Conservation (phyloP, 1,139 yeast genomes). For the Sugiyamaella xylanicola region DNA sequence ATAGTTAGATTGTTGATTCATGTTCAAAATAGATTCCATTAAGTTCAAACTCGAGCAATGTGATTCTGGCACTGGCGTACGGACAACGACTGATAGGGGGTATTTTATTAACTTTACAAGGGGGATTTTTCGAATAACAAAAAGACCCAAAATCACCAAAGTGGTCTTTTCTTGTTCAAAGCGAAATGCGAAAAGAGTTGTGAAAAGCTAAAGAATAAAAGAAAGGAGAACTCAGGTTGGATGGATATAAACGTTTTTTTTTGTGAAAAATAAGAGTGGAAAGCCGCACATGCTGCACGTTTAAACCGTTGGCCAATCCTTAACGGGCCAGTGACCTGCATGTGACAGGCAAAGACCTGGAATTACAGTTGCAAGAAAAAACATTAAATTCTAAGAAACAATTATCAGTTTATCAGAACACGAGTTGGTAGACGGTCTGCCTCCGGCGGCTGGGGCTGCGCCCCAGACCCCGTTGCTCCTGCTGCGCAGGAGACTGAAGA, state of each 20-base stretch:
- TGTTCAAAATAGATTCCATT: constrained; percentile 1
- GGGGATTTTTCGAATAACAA: constrained; percentile 18
- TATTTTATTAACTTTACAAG: not conserved
- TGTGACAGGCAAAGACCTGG: too few relatives aligned
- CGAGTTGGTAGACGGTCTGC: not conserved
- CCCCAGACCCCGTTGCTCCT: too few relatives aligned
- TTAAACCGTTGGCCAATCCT: constrained; percentile 1
- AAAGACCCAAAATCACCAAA: constrained; percentile 23
- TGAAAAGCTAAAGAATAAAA: not conserved
- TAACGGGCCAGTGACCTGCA: not conserved
- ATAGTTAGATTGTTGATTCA: constrained; percentile 11
- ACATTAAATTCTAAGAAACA: not conserved
- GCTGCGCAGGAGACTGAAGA: too few relatives aligned
- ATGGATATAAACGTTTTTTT: not conserved
- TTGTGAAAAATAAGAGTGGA: constrained; percentile 12
- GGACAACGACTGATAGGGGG: not conserved
- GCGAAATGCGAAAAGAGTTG: not conserved
- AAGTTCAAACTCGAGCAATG: not conserved
- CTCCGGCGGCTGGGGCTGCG: not conserved
- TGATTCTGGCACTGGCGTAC: constrained; percentile 7
- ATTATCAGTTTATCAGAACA: not conserved
- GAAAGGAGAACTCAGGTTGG: not conserved
- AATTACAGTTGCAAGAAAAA: not conserved
- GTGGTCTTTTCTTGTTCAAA: constrained; percentile 18
- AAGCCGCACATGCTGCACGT: constrained; percentile 10